Evolutionary conservation across 192 early-diverging fungal species (phyloP).

Genomic region (Coemansia sp.): DNA sequence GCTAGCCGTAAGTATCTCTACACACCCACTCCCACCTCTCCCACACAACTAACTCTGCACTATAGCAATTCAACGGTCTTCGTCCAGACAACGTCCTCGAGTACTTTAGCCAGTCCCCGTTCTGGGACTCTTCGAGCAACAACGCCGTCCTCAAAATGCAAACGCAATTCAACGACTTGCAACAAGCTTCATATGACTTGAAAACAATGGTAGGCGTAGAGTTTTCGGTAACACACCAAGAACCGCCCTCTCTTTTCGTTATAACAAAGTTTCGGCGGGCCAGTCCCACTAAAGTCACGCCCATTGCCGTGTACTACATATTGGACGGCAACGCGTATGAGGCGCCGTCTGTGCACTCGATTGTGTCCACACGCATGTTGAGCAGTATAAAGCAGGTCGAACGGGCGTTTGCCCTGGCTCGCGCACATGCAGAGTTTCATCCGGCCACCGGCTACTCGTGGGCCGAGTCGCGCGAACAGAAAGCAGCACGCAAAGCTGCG

Average conservation of each 20-base stretch:
- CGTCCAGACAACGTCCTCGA: constrained; percentile 74
- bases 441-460: constrained; percentile 51
- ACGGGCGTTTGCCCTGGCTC: constrained; percentile 45
- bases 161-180: constrained; percentile 75
- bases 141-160: constrained; percentile 80
- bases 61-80: constrained; percentile 64
- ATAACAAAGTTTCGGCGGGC: constrained; percentile 68
- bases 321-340: constrained; percentile 71
- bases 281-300: constrained; percentile 58
- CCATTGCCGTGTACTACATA: constrained; percentile 61
- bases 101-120: constrained; percentile 79
- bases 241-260: constrained; percentile 66
- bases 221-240: constrained; percentile 69
- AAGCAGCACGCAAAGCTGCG: constrained; percentile 35
- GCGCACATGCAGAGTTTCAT: constrained; percentile 44
- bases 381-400: constrained; percentile 50
- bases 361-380: constrained; percentile 69
- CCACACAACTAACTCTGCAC: too few species aligned
- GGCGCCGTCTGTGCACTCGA: constrained; percentile 68
- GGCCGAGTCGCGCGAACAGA: constrained; percentile 37
- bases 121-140: constrained; percentile 79
- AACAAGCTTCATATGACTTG: constrained; percentile 41
- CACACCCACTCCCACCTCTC: neutral
- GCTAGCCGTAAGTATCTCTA: constrained; percentile 19
- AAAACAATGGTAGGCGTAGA: constrained; percentile 77